Percentiles rank a stretch among this genome's conserved stretches.
These are phyloP conservation scores for Teunomyces cretensis DNA, from an alignment of 805 yeast species.

Conservation along the genomic window DNA sequence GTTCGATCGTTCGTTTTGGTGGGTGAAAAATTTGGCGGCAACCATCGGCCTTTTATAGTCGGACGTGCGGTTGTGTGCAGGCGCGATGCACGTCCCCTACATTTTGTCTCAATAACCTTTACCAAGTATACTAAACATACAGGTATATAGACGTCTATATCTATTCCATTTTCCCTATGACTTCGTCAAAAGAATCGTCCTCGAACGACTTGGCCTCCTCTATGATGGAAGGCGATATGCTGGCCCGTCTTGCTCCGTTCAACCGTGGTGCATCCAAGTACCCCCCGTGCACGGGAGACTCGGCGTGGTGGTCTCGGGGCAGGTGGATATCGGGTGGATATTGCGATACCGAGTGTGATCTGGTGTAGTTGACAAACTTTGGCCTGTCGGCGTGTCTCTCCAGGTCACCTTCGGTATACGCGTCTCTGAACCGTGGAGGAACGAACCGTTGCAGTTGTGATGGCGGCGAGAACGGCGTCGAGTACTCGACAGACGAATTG, in stretches of 20 bases:
- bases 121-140: no score
- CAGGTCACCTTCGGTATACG: neutral
- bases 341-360: constrained; percentile 46
- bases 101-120: no score
- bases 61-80: neutral
- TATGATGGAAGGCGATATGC: neutral
- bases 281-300: constrained; percentile 25
- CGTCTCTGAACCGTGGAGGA: constrained; percentile 6
- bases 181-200: constrained; percentile 1
- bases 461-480: neutral
- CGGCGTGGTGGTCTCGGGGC: constrained; percentile 4
- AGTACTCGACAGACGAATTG: constrained; percentile 1
- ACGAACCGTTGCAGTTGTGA: neutral
- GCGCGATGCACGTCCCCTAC: neutral
- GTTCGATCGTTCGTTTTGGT: neutral
- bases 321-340: constrained; percentile 35
- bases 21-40: neutral
- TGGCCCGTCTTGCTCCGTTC: neutral
- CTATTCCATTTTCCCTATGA: constrained; percentile 4
- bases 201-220: neutral
- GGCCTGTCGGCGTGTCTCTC: neutral
- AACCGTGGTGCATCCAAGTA: constrained; percentile 28
- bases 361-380: constrained; percentile 9
- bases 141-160: neutral
- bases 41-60: neutral